A percentile compares a stretch with the other conserved stretches of the same genome.
Conservation (phyloP, 306 rosid species). For the Biancaea sappan region DNA sequence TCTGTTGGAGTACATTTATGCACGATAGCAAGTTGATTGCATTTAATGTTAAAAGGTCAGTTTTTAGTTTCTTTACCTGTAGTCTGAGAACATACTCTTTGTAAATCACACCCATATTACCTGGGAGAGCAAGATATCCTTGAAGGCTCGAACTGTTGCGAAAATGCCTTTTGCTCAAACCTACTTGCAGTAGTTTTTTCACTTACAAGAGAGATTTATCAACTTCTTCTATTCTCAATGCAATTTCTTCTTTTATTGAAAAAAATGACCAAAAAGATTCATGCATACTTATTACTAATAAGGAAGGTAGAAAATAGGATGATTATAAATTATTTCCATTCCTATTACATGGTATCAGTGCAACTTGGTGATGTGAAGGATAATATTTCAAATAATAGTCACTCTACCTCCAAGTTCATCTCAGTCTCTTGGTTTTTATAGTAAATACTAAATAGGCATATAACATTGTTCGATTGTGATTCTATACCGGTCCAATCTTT, state of each 20-base stretch:
- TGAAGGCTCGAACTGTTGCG: not conserved
- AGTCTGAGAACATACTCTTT: not conserved
- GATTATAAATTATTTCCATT: not conserved
- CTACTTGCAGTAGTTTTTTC: not conserved
- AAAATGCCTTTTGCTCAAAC: not conserved
- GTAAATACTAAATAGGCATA: not conserved
- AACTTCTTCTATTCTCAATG: not conserved
- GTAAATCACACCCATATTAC: not conserved
- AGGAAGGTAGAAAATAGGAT: not conserved
- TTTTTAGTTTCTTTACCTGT: not conserved
- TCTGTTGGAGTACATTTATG: slow-evolving; percentile 21
- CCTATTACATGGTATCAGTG: not conserved
- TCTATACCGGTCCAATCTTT: not conserved
- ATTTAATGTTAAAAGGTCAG: slow-evolving; percentile 16
- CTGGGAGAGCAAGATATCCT: not conserved
- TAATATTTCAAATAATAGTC: not conserved
- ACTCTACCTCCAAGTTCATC: not conserved
- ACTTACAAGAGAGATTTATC: not conserved
- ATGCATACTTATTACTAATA: not conserved
- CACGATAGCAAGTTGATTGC: slow-evolving; percentile 23
- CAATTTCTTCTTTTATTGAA: not conserved
- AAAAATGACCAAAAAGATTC: not conserved
- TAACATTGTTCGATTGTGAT: too few relatives aligned
- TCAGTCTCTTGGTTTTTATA: not conserved
- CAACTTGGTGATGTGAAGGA: not conserved